Base-by-base conservation (phyloP, 2,329 filamentous ascomycete genomes). In the Pseudocercospora pini-densiflorae region DNA sequence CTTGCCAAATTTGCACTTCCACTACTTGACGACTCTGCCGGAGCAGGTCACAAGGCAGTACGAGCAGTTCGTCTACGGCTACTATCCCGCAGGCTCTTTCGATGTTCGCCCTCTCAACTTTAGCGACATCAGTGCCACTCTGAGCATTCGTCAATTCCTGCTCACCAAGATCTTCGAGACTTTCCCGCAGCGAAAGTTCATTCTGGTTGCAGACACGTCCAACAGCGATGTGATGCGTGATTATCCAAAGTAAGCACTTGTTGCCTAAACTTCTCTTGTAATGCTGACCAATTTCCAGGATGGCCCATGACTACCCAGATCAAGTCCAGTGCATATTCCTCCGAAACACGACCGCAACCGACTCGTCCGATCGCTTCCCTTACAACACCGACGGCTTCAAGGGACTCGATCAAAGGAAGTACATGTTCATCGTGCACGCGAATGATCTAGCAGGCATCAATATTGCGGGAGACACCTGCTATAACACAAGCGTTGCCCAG, bases 101-200 rank as follows among this genome's bases (percentile, higher is more conserved):
- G 91, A 94, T 73, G 92, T 90, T 0, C 86, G 90, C 0, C 91
- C 92, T 0, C 85, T 94, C 21, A 93, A 94, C 82, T 93, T 94
- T 80, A 90, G 86, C n/a, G 90, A 93, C 70, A 82, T 91, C 12
- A 82, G 80, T n/a, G 90, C 89, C 3, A 93, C 90, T 0, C 83
- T 93, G 43, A 85, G 85, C 5, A 91, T 93, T 74, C 89, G 92
- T 57, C 86, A 86, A 64, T 90, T 83, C 77, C 83, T 94, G 1
- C 85, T 94, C 16, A 83, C 88, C 68, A 91, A 89, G 77, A 82
- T 93, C 69, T 92, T 94, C 77, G 82, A 88, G 76, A 93, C 91
- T 0, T 94, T 90, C 75, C 92, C 92, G 0, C 73, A 89, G 71
- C 86, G 92, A 51, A 91, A 90, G 71, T 94, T 94, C 74, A 85